Conservation (phyloP, 495 filamentous ascomycete genomes). For the Hamigera avellanea region DNA sequence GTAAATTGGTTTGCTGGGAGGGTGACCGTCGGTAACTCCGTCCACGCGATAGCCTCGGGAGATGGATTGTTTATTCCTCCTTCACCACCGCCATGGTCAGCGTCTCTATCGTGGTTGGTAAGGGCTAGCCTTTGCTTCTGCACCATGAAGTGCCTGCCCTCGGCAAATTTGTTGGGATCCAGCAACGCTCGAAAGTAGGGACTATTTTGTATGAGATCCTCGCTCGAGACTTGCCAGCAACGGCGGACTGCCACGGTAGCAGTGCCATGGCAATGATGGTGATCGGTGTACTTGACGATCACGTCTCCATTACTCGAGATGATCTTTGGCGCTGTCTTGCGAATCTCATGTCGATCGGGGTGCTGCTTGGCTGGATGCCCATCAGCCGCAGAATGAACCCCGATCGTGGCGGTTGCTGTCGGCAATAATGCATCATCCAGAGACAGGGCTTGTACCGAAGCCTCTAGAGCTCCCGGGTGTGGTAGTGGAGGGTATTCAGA, state of each 20-base stretch:
- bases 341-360: too few relatives aligned
- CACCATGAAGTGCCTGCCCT: conserved; percentile 26
- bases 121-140: conserved; percentile 6
- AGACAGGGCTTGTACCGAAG: background rate
- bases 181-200: conserved; percentile 36
- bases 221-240: conserved; percentile 26
- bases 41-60: background rate
- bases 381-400: background rate
- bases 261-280: conserved; percentile 2
- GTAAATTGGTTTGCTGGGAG: conserved; percentile 14
- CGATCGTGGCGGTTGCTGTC: background rate
- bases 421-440: background rate
- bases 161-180: conserved; percentile 35
- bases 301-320: conserved; percentile 23
- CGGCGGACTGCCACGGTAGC: conserved; percentile 4
- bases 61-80: background rate
- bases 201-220: conserved; percentile 19
- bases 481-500: conserved; percentile 8
- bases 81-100: background rate
- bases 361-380: too few relatives aligned
- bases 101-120: background rate
- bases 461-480: background rate
- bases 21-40: conserved; percentile 16
- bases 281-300: conserved; percentile 22
- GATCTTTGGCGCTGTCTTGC: too few relatives aligned